Evolutionary conservation across 2,329 filamentous ascomycete species (phyloP).

Genomic region (Alternaria triticina): DNA sequence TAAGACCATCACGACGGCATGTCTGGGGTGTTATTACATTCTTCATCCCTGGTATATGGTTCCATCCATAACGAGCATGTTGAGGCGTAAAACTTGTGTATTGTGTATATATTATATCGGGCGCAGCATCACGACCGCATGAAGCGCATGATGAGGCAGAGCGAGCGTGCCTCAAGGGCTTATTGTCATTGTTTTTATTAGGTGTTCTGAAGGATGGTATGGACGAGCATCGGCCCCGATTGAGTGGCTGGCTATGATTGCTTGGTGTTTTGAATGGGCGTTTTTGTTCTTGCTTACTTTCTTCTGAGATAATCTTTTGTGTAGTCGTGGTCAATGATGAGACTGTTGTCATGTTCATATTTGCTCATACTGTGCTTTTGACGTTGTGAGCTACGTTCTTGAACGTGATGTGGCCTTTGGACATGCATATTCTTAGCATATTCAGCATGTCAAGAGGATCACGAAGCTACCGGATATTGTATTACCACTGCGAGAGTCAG

Average conservation of each 20-base stretch:
- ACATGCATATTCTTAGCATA: background rate
- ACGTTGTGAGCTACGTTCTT: background rate
- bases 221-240: background rate
- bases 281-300: background rate
- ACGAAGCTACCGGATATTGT: too few species aligned
- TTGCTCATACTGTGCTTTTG: background rate
- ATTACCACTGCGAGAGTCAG: background rate
- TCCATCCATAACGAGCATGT: background rate
- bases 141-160: background rate
- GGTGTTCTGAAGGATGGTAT: background rate
- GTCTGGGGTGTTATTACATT: background rate
- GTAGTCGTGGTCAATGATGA: background rate
- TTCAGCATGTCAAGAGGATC: too few species aligned
- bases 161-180: background rate
- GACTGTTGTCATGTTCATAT: background rate
- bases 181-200: background rate
- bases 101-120: background rate
- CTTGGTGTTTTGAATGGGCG: background rate
- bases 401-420: background rate
- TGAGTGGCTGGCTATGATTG: background rate
- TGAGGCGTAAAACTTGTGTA: background rate
- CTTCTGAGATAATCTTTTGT: background rate
- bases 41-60: background rate
- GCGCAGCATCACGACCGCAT: background rate
- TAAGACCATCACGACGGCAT: slow-evolving; percentile 1